These are phyloP conservation scores for Lichtheimia ornata DNA, from an alignment of 371 early-diverging fungal genomes.

Conservation along the genomic window DNA sequence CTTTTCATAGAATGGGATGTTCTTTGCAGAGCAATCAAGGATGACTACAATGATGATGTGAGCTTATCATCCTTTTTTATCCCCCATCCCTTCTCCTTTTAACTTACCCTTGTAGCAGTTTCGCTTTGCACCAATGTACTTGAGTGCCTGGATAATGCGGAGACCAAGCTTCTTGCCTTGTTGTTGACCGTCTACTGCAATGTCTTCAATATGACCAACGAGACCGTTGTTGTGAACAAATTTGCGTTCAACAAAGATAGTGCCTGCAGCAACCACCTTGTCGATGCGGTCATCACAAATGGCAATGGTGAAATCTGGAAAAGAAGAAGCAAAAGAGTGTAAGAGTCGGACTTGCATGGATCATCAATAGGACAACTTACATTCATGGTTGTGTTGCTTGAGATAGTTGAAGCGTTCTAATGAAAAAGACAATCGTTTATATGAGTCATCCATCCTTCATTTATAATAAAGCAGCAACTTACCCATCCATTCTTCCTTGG, in stretches of 20 bases:
- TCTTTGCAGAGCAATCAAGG: slow-evolving; percentile 55
- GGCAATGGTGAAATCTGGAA: slow-evolving; percentile 74
- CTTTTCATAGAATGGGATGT: slow-evolving; percentile 57
- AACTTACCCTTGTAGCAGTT: slow-evolving; percentile 69
- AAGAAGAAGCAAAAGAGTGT: too few species aligned
- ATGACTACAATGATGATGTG: slow-evolving; percentile 28
- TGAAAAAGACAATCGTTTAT: not conserved
- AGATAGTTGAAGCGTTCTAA: slow-evolving; percentile 74
- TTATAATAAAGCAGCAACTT: not conserved
- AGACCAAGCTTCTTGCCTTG: slow-evolving; percentile 90
- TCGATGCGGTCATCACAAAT: slow-evolving; percentile 73
- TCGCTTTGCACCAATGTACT: slow-evolving; percentile 59
- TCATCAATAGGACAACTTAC: slow-evolving; percentile 38
- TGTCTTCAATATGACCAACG: slow-evolving; percentile 89
- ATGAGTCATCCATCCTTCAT: not conserved
- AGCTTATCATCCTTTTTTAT: not conserved
- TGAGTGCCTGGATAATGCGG: slow-evolving; percentile 73
- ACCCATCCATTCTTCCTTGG: slow-evolving; percentile 64
- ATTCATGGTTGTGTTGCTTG: slow-evolving; percentile 74
- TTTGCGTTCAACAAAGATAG: slow-evolving; percentile 95
- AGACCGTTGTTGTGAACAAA: slow-evolving; percentile 88
- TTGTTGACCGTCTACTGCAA: slow-evolving; percentile 91
- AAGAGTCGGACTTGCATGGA: not conserved
- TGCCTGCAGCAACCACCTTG: slow-evolving; percentile 90
- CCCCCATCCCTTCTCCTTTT: not conserved